Evolutionary conservation across 306 rosid species (phyloP).

Genomic region (Gastrolobium villosum): DNA sequence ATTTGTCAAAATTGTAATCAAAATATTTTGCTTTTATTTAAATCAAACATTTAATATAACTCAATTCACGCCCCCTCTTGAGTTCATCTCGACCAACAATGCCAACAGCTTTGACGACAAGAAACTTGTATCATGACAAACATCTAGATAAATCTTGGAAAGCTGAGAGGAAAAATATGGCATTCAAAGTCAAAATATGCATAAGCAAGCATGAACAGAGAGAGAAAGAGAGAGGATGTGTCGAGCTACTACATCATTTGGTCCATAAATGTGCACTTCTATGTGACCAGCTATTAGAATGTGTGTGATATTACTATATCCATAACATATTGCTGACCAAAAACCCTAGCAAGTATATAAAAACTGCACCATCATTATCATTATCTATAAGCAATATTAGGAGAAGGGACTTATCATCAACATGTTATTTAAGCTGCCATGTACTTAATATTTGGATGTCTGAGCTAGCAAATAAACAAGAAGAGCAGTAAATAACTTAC

Average conservation of each 20-base stretch:
- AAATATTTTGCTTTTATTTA: no score
- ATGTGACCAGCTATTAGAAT: not conserved
- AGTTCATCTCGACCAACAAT: no score
- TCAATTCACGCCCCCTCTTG: no score
- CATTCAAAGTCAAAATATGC: not conserved
- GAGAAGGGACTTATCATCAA: not conserved
- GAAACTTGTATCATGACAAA: constrained; percentile 6
- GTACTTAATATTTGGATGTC: constrained; percentile 12
- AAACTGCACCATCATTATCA: constrained; percentile 34
- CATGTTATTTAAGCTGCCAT: constrained; percentile 3
- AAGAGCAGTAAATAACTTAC: constrained; percentile 64
- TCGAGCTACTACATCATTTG: constrained; percentile 2
- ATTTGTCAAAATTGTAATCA: no score
- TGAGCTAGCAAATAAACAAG: constrained; percentile 25
- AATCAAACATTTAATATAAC: no score
- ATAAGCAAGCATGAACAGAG: not conserved
- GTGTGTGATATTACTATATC: not conserved
- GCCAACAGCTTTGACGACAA: constrained; percentile 15
- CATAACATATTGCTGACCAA: not conserved
- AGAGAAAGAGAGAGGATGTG: not conserved
- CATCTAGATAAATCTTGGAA: constrained; percentile 27
- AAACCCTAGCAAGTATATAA: not conserved
- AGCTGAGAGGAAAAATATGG: not conserved
- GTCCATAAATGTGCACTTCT: not conserved
- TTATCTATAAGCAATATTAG: constrained; percentile 38